Evolutionary conservation across 192 early-diverging fungal genomes (phyloP).

Genomic region (Coemansia sp.): DNA sequence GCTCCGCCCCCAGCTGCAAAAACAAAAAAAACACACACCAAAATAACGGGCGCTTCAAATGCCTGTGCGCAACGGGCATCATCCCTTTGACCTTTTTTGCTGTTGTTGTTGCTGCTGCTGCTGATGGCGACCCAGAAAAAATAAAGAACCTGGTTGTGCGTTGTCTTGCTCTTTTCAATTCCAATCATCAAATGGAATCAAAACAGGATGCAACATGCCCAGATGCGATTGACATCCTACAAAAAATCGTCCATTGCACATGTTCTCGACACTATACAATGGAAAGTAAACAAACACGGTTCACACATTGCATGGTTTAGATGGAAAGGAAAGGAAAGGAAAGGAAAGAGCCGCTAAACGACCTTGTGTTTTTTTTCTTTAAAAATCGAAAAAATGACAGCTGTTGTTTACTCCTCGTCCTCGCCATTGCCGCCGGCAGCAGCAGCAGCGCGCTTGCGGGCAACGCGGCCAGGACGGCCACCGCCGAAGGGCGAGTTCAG

Average conservation of each 20-base stretch:
- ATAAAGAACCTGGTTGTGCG: background rate
- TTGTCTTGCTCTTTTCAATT: conserved; percentile 14
- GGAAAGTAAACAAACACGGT: background rate
- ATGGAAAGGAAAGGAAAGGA: background rate
- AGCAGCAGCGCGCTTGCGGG: conserved; percentile 88
- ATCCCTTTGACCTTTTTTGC: too few species aligned
- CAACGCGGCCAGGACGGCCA: conserved; percentile 95
- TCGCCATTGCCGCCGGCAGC: conserved; percentile 65
- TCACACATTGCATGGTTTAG: too few species aligned
- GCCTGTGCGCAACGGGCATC: background rate
- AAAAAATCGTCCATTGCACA: background rate
- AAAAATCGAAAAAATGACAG: background rate
- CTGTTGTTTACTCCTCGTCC: conserved; percentile 62
- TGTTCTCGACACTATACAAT: background rate
- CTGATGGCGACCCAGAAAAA: too few species aligned
- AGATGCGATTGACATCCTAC: background rate
- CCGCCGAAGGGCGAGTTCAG: conserved; percentile 93
- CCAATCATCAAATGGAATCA: conserved; percentile 18
- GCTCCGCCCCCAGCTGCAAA: background rate
- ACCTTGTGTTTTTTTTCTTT: background rate
- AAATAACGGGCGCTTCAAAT: background rate
- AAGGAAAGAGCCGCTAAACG: background rate
- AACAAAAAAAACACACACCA: background rate
- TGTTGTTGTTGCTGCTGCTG: too few species aligned
- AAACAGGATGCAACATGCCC: background rate